These are phyloP conservation scores for Leccinum griseonigrum DNA, from an alignment of 1,284 basidiomycete genomes.

Conservation along the genomic window DNA sequence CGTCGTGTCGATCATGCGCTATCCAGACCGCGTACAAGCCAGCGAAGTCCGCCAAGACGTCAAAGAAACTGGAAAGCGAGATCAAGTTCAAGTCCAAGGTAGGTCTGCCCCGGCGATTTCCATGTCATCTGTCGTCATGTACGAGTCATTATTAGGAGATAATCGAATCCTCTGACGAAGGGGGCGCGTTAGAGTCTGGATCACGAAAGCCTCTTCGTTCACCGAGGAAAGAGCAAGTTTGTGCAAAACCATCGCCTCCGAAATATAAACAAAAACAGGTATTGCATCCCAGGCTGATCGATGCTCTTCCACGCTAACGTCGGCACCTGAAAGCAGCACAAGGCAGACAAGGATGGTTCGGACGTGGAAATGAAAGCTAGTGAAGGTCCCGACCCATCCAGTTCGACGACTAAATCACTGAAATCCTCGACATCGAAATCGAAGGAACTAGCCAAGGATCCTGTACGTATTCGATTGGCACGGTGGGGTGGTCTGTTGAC, in stretches of 20 bases:
- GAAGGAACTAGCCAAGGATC: constrained; percentile 11
- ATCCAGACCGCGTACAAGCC: constrained; percentile 3
- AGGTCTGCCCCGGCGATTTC: not conserved
- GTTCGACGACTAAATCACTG: constrained; percentile 3
- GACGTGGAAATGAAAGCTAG: constrained; percentile 10
- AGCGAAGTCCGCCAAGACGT: constrained; percentile 8
- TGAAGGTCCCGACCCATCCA: constrained; percentile 12
- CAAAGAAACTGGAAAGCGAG: constrained; percentile 21
- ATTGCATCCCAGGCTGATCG: not conserved
- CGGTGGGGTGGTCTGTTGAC: not conserved
- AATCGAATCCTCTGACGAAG: constrained; percentile 26
- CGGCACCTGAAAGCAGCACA: not conserved
- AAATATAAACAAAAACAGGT: constrained; percentile 17
- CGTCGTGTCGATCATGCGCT: not conserved
- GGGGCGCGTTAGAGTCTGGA: constrained; percentile 19
- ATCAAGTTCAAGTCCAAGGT: constrained; percentile 27
- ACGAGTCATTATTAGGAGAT: constrained; percentile 16
- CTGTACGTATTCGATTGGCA: constrained; percentile 15
- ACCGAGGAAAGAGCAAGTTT: constrained; percentile 9
- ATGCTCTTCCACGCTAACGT: not conserved
- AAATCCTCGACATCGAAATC: constrained; percentile 9
- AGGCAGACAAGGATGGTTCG: constrained; percentile 5
- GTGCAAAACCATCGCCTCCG: constrained; percentile 2
- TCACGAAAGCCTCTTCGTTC: constrained; percentile 1
- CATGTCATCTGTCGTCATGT: not conserved